These are phyloP conservation scores for Stylosanthes scabra DNA, from an alignment of 331 rosid species.

Conservation along the genomic window DNA sequence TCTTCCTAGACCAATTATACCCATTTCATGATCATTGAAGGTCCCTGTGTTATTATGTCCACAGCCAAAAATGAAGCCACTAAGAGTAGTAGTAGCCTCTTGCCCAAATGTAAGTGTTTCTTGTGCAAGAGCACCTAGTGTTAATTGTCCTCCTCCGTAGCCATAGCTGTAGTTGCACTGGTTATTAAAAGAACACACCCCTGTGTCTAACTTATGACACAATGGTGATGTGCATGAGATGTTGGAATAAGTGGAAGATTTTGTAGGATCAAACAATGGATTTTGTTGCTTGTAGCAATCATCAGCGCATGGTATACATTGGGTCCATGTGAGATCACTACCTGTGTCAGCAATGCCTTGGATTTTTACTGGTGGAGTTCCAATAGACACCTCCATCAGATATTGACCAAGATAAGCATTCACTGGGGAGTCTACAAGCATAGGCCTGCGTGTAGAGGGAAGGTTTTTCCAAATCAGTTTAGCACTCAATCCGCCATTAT, in stretches of 20 bases:
- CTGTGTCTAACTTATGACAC: slow-evolving; percentile 23
- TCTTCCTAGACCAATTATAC: slow-evolving; percentile 32
- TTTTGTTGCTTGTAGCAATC: slow-evolving; percentile 47
- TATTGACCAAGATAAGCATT: too few species aligned
- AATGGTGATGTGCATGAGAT: slow-evolving; percentile 37
- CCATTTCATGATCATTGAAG: slow-evolving; percentile 40
- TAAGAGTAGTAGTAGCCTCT: neutral
- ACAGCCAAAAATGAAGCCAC: slow-evolving; percentile 29
- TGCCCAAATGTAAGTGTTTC: slow-evolving; percentile 21
- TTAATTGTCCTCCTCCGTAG: neutral
- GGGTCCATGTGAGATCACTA: slow-evolving; percentile 31
- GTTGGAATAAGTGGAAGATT: slow-evolving; percentile 41
- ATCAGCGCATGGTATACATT: slow-evolving; percentile 44
- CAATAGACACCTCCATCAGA: too few species aligned
- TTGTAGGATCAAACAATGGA: slow-evolving; percentile 43
- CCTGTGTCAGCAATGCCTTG: too few species aligned
- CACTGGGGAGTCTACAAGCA: too few species aligned
- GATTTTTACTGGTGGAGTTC: too few species aligned
- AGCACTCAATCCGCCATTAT: too few species aligned
- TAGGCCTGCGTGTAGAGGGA: too few species aligned
- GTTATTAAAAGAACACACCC: slow-evolving; percentile 17
- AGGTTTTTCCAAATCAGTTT: too few species aligned
- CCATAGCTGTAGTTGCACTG: slow-evolving; percentile 37
- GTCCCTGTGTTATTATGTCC: slow-evolving; percentile 25
- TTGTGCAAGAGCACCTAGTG: slow-evolving; percentile 16